These are phyloP conservation scores for Aspergillus calidoustus DNA, from an alignment of 2,329 filamentous ascomycete genomes.

Conservation along the genomic window DNA sequence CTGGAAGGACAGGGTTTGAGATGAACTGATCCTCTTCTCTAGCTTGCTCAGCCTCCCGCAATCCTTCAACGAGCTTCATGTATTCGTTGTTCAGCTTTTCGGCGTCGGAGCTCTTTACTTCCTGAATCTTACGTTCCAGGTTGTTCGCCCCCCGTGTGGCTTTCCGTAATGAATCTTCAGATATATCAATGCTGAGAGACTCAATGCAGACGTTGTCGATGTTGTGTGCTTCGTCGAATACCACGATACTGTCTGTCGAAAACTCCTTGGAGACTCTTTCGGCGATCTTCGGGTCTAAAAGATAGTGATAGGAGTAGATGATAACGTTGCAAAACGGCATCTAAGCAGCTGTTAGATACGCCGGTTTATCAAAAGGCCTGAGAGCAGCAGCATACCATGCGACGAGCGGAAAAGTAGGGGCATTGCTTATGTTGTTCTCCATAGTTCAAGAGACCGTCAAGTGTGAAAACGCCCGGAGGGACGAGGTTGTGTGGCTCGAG, in stretches of 20 bases:
- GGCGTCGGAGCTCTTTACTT: slow-evolving; percentile 95
- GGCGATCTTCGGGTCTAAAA: slow-evolving; percentile 96
- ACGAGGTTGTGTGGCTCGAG: slow-evolving; percentile 94
- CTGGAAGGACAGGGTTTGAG: slow-evolving; percentile 90
- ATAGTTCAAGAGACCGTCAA: slow-evolving; percentile 85
- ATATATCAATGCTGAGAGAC: slow-evolving; percentile 93
- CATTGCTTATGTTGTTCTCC: slow-evolving; percentile 97
- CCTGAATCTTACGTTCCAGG: slow-evolving; percentile 84
- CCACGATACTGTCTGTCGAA: slow-evolving; percentile 97
- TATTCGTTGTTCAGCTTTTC: slow-evolving; percentile 96
- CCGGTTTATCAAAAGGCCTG: not conserved
- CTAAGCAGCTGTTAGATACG: slow-evolving; percentile 49
- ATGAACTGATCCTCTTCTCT: slow-evolving; percentile 95
- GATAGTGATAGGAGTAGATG: slow-evolving; percentile 98
- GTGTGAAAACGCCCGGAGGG: slow-evolving; percentile 92
- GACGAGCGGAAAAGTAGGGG: slow-evolving; percentile 91
- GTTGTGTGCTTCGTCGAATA: slow-evolving; percentile 98
- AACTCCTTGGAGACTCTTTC: slow-evolving; percentile 93
- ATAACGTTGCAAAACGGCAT: slow-evolving; percentile 99
- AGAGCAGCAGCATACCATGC: slow-evolving; percentile 69
- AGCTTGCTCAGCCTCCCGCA: slow-evolving; percentile 85
- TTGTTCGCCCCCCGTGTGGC: slow-evolving; percentile 90
- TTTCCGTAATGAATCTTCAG: slow-evolving; percentile 89
- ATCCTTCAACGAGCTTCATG: slow-evolving; percentile 88
- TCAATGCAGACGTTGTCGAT: slow-evolving; percentile 99